phyloP scores from a whole-genome alignment of 257 asterid species.

The Plantago ovata region DNA sequence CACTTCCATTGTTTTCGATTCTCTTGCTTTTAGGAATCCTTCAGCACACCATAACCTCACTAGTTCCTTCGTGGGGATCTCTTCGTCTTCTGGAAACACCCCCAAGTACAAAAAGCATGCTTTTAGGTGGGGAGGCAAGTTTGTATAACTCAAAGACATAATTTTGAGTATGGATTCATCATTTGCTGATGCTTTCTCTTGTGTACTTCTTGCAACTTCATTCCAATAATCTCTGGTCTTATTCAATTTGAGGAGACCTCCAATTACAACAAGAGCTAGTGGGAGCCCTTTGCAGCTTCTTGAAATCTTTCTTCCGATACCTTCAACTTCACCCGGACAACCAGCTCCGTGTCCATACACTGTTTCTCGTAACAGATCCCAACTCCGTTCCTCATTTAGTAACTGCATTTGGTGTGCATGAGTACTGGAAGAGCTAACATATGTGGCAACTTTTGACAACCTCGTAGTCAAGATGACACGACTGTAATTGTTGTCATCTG shows the following conservation, averaged over 20 bases:
- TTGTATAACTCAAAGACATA: constrained; percentile 3
- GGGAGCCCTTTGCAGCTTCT: too few relatives aligned
- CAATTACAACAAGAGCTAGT: too few relatives aligned
- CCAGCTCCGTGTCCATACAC: neutral
- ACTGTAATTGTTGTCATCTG: neutral
- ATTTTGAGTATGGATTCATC: neutral
- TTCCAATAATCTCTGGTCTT: neutral
- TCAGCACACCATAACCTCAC: constrained; percentile 6
- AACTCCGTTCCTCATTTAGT: neutral
- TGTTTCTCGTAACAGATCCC: neutral
- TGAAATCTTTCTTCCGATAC: neutral
- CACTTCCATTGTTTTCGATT: neutral
- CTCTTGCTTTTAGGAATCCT: constrained; percentile 7
- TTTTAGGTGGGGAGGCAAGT: neutral
- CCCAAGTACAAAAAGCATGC: constrained; percentile 4
- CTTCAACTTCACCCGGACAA: neutral
- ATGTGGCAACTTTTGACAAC: neutral
- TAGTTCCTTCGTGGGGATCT: neutral
- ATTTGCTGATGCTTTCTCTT: neutral
- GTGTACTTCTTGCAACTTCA: neutral
- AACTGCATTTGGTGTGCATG: neutral
- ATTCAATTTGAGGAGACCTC: neutral
- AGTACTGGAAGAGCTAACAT: neutral
- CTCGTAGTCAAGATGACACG: neutral
- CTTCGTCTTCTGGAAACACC: neutral